Conservation (phyloP, 2,329 filamentous ascomycete genomes). For the Trichophyton schoenleinii region DNA sequence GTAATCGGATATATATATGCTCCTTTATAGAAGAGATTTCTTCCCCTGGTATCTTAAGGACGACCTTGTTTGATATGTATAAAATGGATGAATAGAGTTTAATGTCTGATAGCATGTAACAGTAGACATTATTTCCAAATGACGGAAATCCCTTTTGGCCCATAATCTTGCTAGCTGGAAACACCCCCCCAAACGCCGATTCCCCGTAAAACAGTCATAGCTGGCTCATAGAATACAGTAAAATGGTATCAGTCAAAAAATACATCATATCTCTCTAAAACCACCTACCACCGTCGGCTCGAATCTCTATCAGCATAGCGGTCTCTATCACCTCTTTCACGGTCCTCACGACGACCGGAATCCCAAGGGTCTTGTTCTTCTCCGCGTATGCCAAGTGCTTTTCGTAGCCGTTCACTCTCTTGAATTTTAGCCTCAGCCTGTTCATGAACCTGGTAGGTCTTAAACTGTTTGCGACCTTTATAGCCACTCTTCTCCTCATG, state of each 20-base stretch:
- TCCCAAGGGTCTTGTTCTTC: background rate
- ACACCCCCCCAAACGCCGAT: background rate
- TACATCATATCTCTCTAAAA: background rate
- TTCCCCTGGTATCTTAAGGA: too few species aligned
- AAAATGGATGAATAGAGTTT: background rate
- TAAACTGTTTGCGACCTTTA: slow-evolving; percentile 46
- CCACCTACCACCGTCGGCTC: background rate
- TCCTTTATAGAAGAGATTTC: background rate
- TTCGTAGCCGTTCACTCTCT: slow-evolving; percentile 79
- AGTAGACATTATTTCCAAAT: background rate
- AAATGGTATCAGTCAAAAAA: background rate
- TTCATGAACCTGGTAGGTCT: slow-evolving; percentile 91
- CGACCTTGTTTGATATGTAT: background rate
- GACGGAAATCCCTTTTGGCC: background rate
- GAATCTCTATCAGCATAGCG: background rate
- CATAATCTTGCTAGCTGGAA: background rate
- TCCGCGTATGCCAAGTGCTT: slow-evolving; percentile 69
- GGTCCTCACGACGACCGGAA: background rate
- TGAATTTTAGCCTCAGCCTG: slow-evolving; percentile 90
- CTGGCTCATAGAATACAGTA: background rate
- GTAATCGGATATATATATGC: background rate
- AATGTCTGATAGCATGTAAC: background rate
- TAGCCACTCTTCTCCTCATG: slow-evolving; percentile 15
- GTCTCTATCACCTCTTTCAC: slow-evolving; percentile 1
- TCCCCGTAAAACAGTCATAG: background rate